These are phyloP conservation scores for Mortierella sp. DNA, from an alignment of 371 early-diverging fungal species.

Conservation along the genomic window DNA sequence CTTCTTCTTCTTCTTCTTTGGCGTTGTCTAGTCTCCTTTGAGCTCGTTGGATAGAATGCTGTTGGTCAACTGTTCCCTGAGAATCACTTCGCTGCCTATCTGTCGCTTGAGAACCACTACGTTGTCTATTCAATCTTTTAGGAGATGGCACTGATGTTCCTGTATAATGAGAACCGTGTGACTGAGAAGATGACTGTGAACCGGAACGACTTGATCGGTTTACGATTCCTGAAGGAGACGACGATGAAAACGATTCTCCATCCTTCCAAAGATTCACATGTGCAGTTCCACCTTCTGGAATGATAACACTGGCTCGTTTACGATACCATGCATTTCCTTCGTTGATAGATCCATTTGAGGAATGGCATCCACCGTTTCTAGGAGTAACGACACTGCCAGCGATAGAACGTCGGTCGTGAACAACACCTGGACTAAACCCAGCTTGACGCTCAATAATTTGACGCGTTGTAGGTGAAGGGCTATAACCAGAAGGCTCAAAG, in stretches of 20 bases:
- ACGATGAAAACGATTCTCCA: slow-evolving; percentile 7
- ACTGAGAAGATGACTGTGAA: slow-evolving; percentile 20
- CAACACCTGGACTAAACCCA: slow-evolving; percentile 2
- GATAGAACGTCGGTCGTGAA: slow-evolving; percentile 16
- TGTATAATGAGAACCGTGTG: background rate
- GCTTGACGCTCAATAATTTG: slow-evolving; percentile 14
- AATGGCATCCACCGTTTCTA: background rate
- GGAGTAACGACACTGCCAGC: slow-evolving; percentile 15
- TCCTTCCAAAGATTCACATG: slow-evolving; percentile 36
- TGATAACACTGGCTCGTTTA: slow-evolving; percentile 32
- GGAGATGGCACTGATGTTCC: slow-evolving; percentile 2
- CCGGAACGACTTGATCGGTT: slow-evolving; percentile 20
- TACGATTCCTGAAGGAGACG: background rate
- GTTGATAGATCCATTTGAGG: slow-evolving; percentile 14
- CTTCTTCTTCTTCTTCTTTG: background rate
- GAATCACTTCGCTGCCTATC: background rate
- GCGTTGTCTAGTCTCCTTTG: background rate
- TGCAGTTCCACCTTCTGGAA: slow-evolving; percentile 30
- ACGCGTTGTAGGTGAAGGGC: slow-evolving; percentile 5
- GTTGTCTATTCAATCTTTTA: background rate
- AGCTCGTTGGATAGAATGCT: background rate
- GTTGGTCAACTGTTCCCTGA: too few relatives aligned
- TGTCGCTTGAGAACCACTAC: background rate
- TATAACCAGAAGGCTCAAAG: background rate
- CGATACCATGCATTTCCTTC: slow-evolving; percentile 48